Conservation (phyloP, 805 yeast genomes). For the Kuraishia piskuri region DNA sequence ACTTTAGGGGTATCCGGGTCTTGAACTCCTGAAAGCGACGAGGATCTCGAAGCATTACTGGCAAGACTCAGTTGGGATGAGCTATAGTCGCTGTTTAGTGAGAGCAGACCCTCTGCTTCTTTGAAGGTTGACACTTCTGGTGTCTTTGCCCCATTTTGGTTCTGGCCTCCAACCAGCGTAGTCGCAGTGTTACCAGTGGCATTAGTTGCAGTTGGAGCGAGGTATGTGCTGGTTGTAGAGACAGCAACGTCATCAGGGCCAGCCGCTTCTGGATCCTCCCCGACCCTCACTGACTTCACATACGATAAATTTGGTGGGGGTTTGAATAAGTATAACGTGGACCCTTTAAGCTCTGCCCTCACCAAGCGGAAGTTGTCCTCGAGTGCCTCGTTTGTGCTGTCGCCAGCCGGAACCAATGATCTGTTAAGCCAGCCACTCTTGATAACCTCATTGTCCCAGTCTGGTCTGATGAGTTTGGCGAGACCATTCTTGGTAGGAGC, state of each 20-base stretch:
- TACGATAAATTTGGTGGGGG: slow-evolving; percentile 39
- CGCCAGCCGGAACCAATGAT: slow-evolving; percentile 19
- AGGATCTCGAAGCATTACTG: background rate
- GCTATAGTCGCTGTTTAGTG: background rate
- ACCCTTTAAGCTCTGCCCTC: slow-evolving; percentile 65
- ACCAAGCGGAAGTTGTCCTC: slow-evolving; percentile 36
- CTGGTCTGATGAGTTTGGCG: slow-evolving; percentile 16
- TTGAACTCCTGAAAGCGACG: background rate
- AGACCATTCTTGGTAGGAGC: background rate
- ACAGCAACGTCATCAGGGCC: background rate
- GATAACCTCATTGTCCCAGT: slow-evolving; percentile 26
- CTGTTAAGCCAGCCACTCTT: slow-evolving; percentile 58
- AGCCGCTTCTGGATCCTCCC: background rate
- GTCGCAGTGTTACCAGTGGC: too few relatives aligned
- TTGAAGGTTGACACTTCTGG: background rate
- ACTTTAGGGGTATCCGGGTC: background rate
- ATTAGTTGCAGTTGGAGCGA: background rate
- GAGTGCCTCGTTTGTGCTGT: slow-evolving; percentile 8
- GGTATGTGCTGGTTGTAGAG: background rate
- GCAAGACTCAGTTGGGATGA: background rate
- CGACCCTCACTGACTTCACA: slow-evolving; percentile 21
- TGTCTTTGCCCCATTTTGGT: background rate
- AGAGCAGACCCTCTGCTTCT: background rate
- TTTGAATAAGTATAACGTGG: slow-evolving; percentile 53
- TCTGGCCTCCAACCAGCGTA: too few relatives aligned